A percentile compares a stretch with the other conserved stretches of the same genome.
These are phyloP conservation scores for Odonthalia washingtoniensis DNA, from an alignment of 31 red algal species.

Conservation along the genomic window DNA sequence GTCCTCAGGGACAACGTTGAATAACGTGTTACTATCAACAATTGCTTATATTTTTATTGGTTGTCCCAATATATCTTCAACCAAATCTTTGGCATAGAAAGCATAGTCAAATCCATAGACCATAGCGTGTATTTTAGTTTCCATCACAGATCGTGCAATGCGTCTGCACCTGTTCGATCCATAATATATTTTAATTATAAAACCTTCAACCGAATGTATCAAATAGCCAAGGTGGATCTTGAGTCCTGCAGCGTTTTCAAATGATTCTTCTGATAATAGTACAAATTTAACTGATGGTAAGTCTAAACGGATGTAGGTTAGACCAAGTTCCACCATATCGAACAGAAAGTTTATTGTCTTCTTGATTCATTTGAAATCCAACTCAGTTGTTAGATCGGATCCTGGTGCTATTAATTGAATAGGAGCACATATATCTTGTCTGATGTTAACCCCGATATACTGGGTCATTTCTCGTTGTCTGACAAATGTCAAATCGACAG, in stretches of 20 bases:
- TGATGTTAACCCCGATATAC: neutral
- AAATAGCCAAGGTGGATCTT: too few species aligned
- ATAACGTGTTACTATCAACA: conserved; percentile 16
- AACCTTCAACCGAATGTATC: too few species aligned
- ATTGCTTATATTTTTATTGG: neutral
- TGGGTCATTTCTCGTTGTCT: neutral
- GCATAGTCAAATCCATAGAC: conserved; percentile 33
- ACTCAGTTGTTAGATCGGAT: neutral
- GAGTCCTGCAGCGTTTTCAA: conserved; percentile 10
- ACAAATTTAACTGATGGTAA: neutral
- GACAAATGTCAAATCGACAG: too few species aligned
- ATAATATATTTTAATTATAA: neutral
- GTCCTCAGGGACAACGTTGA: conserved; percentile 11
- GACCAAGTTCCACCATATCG: neutral
- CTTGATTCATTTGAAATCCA: neutral
- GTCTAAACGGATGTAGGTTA: neutral
- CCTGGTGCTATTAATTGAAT: neutral
- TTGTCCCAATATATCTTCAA: too few species aligned
- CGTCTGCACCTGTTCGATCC: too few species aligned
- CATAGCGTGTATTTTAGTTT: conserved; percentile 23
- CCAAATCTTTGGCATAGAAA: neutral
- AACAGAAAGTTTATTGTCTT: neutral
- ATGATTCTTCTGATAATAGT: conserved; percentile 7
- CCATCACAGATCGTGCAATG: conserved; percentile 36
- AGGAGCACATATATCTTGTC: neutral